Evolutionary conservation across 768 basidiomycete species (phyloP).

Genomic region (Kwoniella sp.): DNA sequence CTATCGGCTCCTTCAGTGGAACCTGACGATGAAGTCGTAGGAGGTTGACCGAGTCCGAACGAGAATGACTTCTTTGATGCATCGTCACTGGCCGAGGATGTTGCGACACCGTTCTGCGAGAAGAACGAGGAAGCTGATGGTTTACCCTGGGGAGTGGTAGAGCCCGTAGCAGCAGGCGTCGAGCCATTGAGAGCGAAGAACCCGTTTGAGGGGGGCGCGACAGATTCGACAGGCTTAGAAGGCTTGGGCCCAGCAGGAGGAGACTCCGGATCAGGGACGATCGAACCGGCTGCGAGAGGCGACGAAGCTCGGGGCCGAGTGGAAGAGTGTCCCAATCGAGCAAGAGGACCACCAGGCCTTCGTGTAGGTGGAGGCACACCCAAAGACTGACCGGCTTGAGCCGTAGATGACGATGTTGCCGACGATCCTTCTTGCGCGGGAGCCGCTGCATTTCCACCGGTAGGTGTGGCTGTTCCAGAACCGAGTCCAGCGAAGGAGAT

Average conservation of each 20-base stretch:
- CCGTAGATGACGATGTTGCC: not conserved
- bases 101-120: constrained; percentile 4
- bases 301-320: constrained; percentile 47
- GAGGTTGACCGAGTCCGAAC: constrained; percentile 30
- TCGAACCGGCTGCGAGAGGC: constrained; percentile 45
- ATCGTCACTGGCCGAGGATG: constrained; percentile 6
- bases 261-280: constrained; percentile 43
- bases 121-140: constrained; percentile 29
- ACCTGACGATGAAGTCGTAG: constrained; percentile 1
- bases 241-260: constrained; percentile 28
- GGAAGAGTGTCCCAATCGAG: constrained; percentile 29
- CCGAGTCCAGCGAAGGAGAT: constrained; percentile 35
- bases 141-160: constrained; percentile 25
- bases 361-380: constrained; percentile 9
- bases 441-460: not conserved
- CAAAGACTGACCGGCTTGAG: constrained; percentile 13
- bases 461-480: constrained; percentile 6
- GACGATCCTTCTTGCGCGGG: not conserved
- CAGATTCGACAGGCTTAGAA: constrained; percentile 7
- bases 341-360: constrained; percentile 27
- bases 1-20: not conserved
- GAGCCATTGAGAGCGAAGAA: constrained; percentile 26
- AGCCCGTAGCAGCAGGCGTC: constrained; percentile 15
- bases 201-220: constrained; percentile 13
- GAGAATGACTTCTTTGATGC: constrained; percentile 20